Conservation (phyloP, 345 rosid genomes). For the Excoecaria agallocha region DNA sequence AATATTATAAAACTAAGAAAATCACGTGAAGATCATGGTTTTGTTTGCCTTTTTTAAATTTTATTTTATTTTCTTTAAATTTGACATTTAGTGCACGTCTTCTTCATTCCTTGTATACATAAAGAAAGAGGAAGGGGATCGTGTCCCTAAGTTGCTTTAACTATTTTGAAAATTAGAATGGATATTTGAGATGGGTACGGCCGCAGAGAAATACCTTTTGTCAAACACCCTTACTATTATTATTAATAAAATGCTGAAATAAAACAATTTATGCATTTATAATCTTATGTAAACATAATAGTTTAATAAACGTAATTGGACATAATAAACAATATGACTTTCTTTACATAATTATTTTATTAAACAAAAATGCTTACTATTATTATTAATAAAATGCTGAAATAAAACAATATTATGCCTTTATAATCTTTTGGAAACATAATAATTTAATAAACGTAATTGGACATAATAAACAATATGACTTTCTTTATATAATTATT, state of each 20-base stretch:
- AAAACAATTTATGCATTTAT: too few relatives aligned
- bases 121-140: not conserved
- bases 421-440: too few relatives aligned
- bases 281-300: too few relatives aligned
- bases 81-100: conserved; percentile 26
- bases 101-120: conserved; percentile 4
- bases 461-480: too few relatives aligned
- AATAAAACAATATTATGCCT: too few relatives aligned
- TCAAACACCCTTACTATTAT: not conserved
- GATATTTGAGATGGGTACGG: not conserved
- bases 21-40: too few relatives aligned
- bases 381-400: not conserved
- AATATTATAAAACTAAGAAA: too few relatives aligned
- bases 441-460: too few relatives aligned
- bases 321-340: conserved; percentile 15
- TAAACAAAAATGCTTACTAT: not conserved
- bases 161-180: not conserved
- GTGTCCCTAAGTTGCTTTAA: not conserved
- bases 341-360: not conserved
- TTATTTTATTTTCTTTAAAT: not conserved
- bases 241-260: not conserved
- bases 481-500: not conserved
- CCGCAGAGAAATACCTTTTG: not conserved
- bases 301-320: too few relatives aligned
- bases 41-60: too few relatives aligned